phyloP scores from a whole-genome alignment of 805 yeast species.

The Candida maris region DNA sequence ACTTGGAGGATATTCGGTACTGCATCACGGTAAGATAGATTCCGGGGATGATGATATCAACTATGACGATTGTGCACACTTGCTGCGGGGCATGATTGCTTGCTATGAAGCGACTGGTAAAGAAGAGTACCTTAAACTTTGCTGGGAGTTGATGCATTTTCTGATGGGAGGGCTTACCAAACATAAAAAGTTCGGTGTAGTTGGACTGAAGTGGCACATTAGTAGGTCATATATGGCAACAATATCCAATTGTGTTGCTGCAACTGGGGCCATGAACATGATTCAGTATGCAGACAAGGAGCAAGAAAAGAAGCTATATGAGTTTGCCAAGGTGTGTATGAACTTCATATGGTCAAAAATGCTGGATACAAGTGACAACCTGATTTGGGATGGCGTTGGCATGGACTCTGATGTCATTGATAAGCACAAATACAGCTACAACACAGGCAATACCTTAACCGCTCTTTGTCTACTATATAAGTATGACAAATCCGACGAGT shows the following conservation, averaged over 20 bases:
- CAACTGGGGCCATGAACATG: slow-evolving; percentile 55
- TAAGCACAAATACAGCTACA: slow-evolving; percentile 61
- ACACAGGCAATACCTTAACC: slow-evolving; percentile 62
- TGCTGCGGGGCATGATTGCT: slow-evolving; percentile 60
- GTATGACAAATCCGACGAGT: slow-evolving; percentile 47
- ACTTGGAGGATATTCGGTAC: slow-evolving; percentile 58
- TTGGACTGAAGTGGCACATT: slow-evolving; percentile 66
- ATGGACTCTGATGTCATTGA: slow-evolving; percentile 44
- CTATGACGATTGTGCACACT: slow-evolving; percentile 74
- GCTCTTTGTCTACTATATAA: slow-evolving; percentile 49
- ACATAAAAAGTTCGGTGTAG: slow-evolving; percentile 45
- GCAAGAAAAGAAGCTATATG: slow-evolving; percentile 36
- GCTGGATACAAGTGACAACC: slow-evolving; percentile 51
- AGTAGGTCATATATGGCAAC: slow-evolving; percentile 57
- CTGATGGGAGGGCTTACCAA: slow-evolving; percentile 66
- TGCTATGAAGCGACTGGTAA: slow-evolving; percentile 67
- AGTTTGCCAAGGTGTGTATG: slow-evolving; percentile 55
- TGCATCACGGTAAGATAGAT: slow-evolving; percentile 50
- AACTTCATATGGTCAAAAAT: slow-evolving; percentile 53
- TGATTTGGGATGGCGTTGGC: slow-evolving; percentile 60
- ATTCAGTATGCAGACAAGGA: slow-evolving; percentile 47
- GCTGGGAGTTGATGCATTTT: slow-evolving; percentile 55
- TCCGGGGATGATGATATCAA: slow-evolving; percentile 59
- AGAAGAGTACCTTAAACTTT: slow-evolving; percentile 49
- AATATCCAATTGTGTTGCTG: slow-evolving; percentile 66